Conservation (phyloP, 345 rosid species). For the Xanthoceras sorbifolium region DNA sequence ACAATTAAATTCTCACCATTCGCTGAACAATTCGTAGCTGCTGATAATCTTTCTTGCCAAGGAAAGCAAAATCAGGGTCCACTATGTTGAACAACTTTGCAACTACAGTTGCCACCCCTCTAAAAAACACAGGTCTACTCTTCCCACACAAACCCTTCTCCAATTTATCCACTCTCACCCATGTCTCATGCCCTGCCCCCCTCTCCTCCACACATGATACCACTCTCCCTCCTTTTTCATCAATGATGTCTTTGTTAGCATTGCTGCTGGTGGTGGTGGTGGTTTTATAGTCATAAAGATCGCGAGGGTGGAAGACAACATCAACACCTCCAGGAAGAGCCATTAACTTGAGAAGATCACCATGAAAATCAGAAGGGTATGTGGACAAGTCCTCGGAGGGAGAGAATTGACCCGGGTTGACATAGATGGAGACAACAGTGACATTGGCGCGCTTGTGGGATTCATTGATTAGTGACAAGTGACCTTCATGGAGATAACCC, state of each 20-base stretch:
- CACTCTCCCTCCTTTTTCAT: constrained; percentile 21
- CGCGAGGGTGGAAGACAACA: constrained; percentile 68
- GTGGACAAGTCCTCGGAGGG: constrained; percentile 85
- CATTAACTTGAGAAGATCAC: constrained; percentile 65
- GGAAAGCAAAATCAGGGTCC: constrained; percentile 81
- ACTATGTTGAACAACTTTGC: constrained; percentile 83
- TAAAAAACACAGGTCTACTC: constrained; percentile 82
- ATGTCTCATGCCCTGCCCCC: constrained; percentile 78
- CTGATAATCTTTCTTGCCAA: constrained; percentile 92
- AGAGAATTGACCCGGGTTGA: constrained; percentile 97
- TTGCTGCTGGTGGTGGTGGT: not conserved
- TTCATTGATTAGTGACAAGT: constrained; percentile 67
- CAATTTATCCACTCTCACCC: constrained; percentile 85
- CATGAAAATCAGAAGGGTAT: constrained; percentile 86
- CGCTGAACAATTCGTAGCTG: constrained; percentile 71
- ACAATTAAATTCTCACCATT: constrained; percentile 45
- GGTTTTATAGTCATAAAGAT: constrained; percentile 63
- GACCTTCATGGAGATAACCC: constrained; percentile 94
- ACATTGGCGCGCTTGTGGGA: constrained; percentile 51
- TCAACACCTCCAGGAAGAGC: constrained; percentile 59
- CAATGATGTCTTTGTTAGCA: not conserved
- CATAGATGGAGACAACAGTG: constrained; percentile 79
- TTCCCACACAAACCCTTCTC: constrained; percentile 91
- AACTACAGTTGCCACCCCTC: constrained; percentile 87
- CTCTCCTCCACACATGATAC: constrained; percentile 68